phyloP scores from a whole-genome alignment of 495 filamentous ascomycete genomes.

The Coniosporium apollinis region DNA sequence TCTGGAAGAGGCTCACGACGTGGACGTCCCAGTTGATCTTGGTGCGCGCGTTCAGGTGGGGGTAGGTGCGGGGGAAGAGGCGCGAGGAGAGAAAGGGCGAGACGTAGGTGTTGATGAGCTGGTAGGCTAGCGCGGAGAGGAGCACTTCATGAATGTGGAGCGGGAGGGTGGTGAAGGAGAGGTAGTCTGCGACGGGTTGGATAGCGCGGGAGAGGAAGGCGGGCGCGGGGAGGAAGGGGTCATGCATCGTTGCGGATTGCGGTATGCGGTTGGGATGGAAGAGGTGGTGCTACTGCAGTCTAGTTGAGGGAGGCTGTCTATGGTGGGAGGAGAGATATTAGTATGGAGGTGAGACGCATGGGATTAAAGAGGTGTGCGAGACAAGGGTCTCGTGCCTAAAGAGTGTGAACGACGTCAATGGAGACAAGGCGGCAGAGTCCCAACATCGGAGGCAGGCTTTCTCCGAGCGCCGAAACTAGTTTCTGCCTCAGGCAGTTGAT shows the following conservation, averaged over 20 bases:
- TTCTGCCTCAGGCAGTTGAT: too few species aligned
- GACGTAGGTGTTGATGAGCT: constrained; percentile 50
- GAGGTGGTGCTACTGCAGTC: too few species aligned
- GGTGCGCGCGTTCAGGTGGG: constrained; percentile 44
- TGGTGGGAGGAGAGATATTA: too few species aligned
- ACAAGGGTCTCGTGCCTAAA: too few species aligned
- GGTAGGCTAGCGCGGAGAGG: constrained; percentile 58
- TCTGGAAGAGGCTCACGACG: constrained; percentile 84
- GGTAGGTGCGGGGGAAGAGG: constrained; percentile 59
- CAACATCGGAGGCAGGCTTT: too few species aligned
- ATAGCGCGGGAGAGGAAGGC: constrained; percentile 34
- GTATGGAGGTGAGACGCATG: too few species aligned
- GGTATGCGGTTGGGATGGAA: neutral
- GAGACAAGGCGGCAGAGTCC: too few species aligned
- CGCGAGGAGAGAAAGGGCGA: constrained; percentile 56
- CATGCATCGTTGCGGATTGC: constrained; percentile 43
- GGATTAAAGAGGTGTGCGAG: too few species aligned
- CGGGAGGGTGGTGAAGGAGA: constrained; percentile 52
- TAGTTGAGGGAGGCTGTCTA: too few species aligned
- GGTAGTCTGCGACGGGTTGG: constrained; percentile 39
- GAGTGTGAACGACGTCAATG: too few species aligned
- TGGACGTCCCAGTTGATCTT: constrained; percentile 93
- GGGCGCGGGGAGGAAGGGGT: constrained; percentile 47
- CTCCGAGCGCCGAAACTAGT: too few species aligned
- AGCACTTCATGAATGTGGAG: constrained; percentile 83